phyloP scores from a whole-genome alignment of 108 stramenopile species.

The Parmales sp. region DNA sequence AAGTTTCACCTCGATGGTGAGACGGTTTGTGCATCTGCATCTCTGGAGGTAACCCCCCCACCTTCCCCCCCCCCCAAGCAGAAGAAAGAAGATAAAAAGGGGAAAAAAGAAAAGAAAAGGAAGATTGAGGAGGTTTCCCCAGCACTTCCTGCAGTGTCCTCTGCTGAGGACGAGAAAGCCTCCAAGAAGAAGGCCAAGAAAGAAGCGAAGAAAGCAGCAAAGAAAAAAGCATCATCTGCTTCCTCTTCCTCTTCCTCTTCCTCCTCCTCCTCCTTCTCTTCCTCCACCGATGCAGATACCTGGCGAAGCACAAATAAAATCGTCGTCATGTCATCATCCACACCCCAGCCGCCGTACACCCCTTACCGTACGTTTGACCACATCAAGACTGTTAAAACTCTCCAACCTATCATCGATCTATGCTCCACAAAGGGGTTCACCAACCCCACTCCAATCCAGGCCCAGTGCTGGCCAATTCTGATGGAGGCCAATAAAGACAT shows the following conservation, averaged over 20 bases:
- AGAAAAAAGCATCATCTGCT: constrained; percentile 18
- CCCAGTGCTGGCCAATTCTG: constrained; percentile 86
- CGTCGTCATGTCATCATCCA: constrained; percentile 48
- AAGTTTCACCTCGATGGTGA: too few species aligned
- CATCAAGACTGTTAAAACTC: constrained; percentile 39
- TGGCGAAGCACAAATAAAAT: constrained; percentile 75
- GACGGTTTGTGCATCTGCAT: too few species aligned
- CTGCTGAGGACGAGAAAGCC: not conserved
- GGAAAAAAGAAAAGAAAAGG: constrained; percentile 12
- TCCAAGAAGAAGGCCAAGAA: constrained; percentile 7
- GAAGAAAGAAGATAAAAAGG: constrained; percentile 26
- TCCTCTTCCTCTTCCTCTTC: constrained; percentile 18
- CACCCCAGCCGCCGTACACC: constrained; percentile 32
- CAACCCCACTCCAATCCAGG: constrained; percentile 89
- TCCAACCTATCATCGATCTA: constrained; percentile 33
- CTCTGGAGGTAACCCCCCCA: too few species aligned
- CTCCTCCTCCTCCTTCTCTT: constrained; percentile 13
- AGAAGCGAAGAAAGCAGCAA: too few species aligned
- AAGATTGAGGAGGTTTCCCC: constrained; percentile 10
- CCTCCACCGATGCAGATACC: constrained; percentile 27
- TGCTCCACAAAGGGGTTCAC: constrained; percentile 53
- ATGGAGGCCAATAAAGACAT: constrained; percentile 28
- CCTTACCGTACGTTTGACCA: constrained; percentile 50
- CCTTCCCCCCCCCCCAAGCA: not conserved
- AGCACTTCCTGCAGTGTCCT: not conserved